Conservation (phyloP, 257 asterid species). For the Marsdenia floribunda region DNA sequence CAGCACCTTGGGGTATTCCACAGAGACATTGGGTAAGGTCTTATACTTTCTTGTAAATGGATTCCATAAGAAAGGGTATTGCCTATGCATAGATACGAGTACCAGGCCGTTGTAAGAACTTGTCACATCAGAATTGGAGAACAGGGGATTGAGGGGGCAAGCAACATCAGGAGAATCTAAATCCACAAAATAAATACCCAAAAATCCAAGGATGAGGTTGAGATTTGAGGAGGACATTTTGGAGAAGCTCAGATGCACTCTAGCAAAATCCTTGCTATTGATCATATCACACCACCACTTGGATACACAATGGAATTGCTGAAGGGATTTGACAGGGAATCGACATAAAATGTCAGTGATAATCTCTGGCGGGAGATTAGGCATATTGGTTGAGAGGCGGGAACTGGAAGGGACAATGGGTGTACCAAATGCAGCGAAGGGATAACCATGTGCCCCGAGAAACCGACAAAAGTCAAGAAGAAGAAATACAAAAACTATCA, state of each 20-base stretch:
- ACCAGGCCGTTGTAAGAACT: slow-evolving; percentile 23
- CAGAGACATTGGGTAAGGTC: slow-evolving; percentile 23
- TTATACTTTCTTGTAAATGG: slow-evolving; percentile 39
- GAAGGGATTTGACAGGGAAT: slow-evolving; percentile 48
- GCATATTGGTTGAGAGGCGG: not conserved
- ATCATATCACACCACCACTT: slow-evolving; percentile 40
- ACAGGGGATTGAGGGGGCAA: slow-evolving; percentile 13
- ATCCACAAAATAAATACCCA: slow-evolving; percentile 14
- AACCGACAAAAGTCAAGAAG: not conserved
- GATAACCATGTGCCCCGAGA: not conserved
- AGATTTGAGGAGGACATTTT: slow-evolving; percentile 20
- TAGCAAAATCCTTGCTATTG: slow-evolving; percentile 39
- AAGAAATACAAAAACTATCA: not conserved
- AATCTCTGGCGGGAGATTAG: slow-evolving; percentile 32
- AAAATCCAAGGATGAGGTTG: slow-evolving; percentile 41
- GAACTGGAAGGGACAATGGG: not conserved
- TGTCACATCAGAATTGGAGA: slow-evolving; percentile 21
- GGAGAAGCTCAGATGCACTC: slow-evolving; percentile 36
- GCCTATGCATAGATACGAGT: slow-evolving; percentile 13
- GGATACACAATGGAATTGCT: slow-evolving; percentile 47
- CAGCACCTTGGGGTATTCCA: slow-evolving; percentile 12
- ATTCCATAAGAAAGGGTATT: slow-evolving; percentile 25
- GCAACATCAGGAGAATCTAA: slow-evolving; percentile 12
- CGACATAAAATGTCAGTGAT: slow-evolving; percentile 47
- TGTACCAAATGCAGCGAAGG: not conserved